Conservation (phyloP, 225 moss, liverwort and hornwort species). For the Sphagnum tenellum region DNA sequence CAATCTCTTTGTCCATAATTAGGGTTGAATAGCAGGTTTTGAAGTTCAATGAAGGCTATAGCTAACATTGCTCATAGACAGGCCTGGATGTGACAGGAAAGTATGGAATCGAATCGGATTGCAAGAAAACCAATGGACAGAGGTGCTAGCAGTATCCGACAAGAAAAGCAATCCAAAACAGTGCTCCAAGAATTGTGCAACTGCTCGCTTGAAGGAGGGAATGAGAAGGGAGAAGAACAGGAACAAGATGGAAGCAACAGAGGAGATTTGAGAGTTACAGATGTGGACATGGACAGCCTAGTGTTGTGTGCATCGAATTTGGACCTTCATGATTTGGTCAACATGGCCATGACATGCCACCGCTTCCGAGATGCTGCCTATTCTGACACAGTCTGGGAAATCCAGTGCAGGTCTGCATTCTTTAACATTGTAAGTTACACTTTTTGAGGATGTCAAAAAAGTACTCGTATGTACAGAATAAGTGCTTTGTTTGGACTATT, state of each 20-base stretch:
- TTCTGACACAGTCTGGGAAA: constrained; percentile 50
- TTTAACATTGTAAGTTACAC: not conserved
- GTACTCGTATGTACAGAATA: not conserved
- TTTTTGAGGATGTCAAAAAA: not conserved
- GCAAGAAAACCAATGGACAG: constrained; percentile 12
- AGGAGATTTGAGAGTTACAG: constrained; percentile 19
- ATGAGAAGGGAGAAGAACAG: constrained; percentile 4
- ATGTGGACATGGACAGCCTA: constrained; percentile 58
- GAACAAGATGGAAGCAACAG: constrained; percentile 3
- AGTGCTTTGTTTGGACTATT: not conserved
- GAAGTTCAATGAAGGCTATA: not conserved
- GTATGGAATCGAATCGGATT: no score
- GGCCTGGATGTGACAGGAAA: no score
- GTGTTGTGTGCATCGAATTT: constrained; percentile 51
- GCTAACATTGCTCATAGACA: constrained; percentile 4
- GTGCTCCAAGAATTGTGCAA: constrained; percentile 2
- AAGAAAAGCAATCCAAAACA: constrained; percentile 4
- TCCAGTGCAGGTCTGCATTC: constrained; percentile 44
- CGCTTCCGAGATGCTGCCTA: constrained; percentile 64
- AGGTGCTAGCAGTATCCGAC: constrained; percentile 14
- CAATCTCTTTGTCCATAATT: no score
- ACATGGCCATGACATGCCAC: constrained; percentile 58
- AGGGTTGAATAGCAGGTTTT: not conserved
- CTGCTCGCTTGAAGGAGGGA: constrained; percentile 3
- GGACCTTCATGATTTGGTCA: constrained; percentile 40